These are phyloP conservation scores for Croton laevigatus DNA, from an alignment of 441 rosid genomes.

Conservation along the genomic window DNA sequence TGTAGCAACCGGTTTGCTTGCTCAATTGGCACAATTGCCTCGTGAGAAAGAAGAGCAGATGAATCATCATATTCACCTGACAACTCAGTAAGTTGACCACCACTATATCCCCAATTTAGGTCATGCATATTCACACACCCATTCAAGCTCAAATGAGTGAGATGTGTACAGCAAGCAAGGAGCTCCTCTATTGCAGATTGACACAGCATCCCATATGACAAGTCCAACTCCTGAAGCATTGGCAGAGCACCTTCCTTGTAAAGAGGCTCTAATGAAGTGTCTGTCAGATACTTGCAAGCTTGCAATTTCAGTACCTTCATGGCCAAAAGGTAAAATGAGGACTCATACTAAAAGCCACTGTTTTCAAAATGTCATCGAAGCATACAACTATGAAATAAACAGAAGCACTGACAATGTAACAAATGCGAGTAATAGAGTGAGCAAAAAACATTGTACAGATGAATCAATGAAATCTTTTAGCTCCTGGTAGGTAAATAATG, in stretches of 20 bases:
- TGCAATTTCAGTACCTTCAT: conserved; percentile 84
- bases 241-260: conserved; percentile 83
- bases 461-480: background rate
- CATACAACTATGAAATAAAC: background rate
- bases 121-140: conserved; percentile 95
- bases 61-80: conserved; percentile 27
- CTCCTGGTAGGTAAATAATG: background rate
- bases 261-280: conserved; percentile 87
- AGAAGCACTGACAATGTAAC: background rate
- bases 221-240: conserved; percentile 76
- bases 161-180: conserved; percentile 86
- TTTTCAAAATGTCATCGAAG: background rate
- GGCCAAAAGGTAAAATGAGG: conserved; percentile 15
- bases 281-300: conserved; percentile 91
- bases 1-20: conserved; percentile 70
- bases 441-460: background rate
- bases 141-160: conserved; percentile 91
- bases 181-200: conserved; percentile 93
- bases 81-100: conserved; percentile 39
- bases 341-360: background rate
- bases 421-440: background rate
- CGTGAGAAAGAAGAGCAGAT: conserved; percentile 25
- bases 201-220: conserved; percentile 91
- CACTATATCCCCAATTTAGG: conserved; percentile 73
- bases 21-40: conserved; percentile 38